A percentile compares a stretch with the other conserved stretches of the same genome.
Evolutionary conservation across 73 alveolate species (phyloP).

Genomic region (Paramecium biaurelia): DNA sequence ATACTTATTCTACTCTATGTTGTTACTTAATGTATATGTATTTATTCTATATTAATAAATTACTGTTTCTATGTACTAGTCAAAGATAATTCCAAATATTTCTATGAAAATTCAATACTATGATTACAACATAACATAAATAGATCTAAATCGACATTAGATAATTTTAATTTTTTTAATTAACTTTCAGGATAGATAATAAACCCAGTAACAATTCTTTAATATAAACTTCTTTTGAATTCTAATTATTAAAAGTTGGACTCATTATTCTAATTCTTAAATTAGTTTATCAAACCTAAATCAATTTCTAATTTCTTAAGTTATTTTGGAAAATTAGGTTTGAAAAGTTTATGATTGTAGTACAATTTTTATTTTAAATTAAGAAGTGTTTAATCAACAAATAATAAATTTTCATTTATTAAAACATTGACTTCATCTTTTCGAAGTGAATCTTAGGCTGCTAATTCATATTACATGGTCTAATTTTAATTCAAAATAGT

Average conservation of each 20-base stretch:
- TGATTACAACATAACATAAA: background rate
- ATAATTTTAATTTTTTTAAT: background rate
- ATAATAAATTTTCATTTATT: background rate
- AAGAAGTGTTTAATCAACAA: background rate
- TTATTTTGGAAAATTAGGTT: background rate
- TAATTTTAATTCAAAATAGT: background rate
- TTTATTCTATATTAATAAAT: background rate
- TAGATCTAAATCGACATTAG: slow-evolving; percentile 12
- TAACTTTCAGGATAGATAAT: slow-evolving; percentile 3
- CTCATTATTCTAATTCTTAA: background rate
- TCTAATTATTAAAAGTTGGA: background rate
- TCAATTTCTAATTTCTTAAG: slow-evolving; percentile 4
- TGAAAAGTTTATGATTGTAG: background rate
- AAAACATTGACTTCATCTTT: background rate
- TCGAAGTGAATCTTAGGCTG: background rate
- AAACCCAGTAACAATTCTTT: background rate
- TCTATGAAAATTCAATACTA: background rate
- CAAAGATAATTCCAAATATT: background rate
- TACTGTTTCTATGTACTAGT: background rate
- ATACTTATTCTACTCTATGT: background rate
- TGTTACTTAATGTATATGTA: background rate
- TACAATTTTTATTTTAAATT: background rate
- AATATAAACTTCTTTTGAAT: background rate
- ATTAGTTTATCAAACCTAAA: background rate
- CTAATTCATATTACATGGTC: background rate